These are phyloP conservation scores for Wolfiporia cocos DNA, from an alignment of 1,284 basidiomycete genomes.

Conservation along the genomic window DNA sequence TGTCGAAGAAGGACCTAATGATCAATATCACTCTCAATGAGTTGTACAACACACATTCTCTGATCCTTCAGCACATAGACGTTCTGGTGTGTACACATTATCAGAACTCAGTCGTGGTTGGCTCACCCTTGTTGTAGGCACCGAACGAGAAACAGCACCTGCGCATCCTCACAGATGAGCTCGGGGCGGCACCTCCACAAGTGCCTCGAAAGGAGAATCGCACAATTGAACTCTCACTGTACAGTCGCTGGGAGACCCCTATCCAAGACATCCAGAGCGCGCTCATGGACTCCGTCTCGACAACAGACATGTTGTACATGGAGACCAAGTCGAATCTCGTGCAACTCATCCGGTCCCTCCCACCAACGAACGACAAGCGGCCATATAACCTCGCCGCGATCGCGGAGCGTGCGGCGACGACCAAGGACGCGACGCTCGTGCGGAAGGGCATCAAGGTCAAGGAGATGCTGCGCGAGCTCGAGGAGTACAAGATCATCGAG, in stretches of 20 bases:
- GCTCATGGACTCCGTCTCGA: constrained; percentile 96
- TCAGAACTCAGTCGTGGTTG: not conserved
- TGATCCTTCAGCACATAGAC: constrained; percentile 94
- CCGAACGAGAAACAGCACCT: constrained; percentile 97
- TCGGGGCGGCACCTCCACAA: constrained; percentile 87
- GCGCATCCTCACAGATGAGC: constrained; percentile 92
- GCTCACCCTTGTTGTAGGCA: constrained; percentile 47
- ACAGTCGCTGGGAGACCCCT: constrained; percentile 98
- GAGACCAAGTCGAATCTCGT: constrained; percentile 99
- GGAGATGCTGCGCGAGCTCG: constrained; percentile 95
- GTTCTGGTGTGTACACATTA: constrained; percentile 61
- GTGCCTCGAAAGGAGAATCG: constrained; percentile 98
- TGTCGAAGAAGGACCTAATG: constrained; percentile 97
- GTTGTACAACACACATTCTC: constrained; percentile 95
- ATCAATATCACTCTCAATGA: constrained; percentile 99
- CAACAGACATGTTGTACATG: constrained; percentile 99
- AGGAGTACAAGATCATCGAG: constrained; percentile 87
- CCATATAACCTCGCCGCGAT: constrained; percentile 89
- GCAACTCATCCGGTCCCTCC: constrained; percentile 93
- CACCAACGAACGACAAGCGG: constrained; percentile 74
- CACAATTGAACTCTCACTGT: constrained; percentile 87
- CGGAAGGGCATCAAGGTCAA: constrained; percentile 98
- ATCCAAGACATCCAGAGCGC: constrained; percentile 96
- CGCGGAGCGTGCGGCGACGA: constrained; percentile 93
- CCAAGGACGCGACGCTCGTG: constrained; percentile 93